A percentile compares a stretch with the other conserved stretches of the same genome.
phyloP scores from a whole-genome alignment of 306 rosid genomes.

The Echinosophora koreensis region DNA sequence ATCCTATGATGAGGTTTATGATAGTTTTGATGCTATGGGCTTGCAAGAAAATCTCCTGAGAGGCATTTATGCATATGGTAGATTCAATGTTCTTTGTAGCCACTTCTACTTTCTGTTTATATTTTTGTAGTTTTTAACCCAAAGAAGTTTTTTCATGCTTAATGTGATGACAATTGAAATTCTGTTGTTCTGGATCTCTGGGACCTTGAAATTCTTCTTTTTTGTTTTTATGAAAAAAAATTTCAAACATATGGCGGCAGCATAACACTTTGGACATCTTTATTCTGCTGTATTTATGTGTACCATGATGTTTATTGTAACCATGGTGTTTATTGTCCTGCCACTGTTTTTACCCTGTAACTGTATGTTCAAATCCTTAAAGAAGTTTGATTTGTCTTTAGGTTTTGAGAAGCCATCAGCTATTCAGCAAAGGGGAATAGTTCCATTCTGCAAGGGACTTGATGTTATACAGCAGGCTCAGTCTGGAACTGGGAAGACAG shows the following conservation, averaged over 20 bases:
- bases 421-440: slow-evolving; percentile 91
- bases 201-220: background rate
- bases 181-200: background rate
- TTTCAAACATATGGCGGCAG: background rate
- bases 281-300: background rate
- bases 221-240: background rate
- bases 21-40: slow-evolving; percentile 83
- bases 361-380: slow-evolving; percentile 2
- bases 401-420: slow-evolving; percentile 94
- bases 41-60: slow-evolving; percentile 86
- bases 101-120: background rate
- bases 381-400: slow-evolving; percentile 37
- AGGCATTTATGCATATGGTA: slow-evolving; percentile 88
- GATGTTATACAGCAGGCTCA: slow-evolving; percentile 92
- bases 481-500: slow-evolving; percentile 91
- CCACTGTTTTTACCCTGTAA: background rate
- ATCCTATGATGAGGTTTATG: slow-evolving; percentile 75
- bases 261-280: background rate
- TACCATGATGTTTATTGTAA: background rate
- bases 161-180: background rate
- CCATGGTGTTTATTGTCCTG: background rate
- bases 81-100: background rate
- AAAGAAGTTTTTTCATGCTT: background rate
- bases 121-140: background rate
- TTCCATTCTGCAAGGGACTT: slow-evolving; percentile 84